A percentile compares a stretch with the other conserved stretches of the same genome.
phyloP scores from a whole-genome alignment of 352 stramenopile genomes.

The Vaucheria bursata region DNA sequence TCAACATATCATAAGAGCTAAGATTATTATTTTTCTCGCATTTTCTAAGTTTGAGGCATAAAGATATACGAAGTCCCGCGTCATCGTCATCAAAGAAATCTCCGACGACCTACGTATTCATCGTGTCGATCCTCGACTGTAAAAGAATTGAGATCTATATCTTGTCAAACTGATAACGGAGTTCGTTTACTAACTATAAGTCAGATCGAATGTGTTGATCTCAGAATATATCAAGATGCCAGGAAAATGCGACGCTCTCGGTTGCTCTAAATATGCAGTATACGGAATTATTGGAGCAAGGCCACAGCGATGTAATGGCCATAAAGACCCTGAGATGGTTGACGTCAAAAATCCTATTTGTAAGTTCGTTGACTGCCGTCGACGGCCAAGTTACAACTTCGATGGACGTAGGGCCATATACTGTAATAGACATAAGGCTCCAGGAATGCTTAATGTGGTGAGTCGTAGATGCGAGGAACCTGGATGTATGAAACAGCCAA shows the following conservation, averaged over 20 bases:
- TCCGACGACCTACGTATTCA: no score
- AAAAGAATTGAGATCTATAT: no score
- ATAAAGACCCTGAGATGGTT: background rate
- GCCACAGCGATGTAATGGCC: background rate
- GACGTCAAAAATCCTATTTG: background rate
- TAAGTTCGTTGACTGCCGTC: slow-evolving; percentile 16
- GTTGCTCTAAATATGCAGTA: background rate
- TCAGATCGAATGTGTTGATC: no score
- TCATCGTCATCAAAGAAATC: no score
- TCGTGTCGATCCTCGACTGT: no score
- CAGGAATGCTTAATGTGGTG: slow-evolving; percentile 44
- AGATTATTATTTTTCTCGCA: no score
- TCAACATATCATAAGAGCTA: no score
- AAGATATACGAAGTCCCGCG: no score
- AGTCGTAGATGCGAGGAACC: slow-evolving; percentile 8
- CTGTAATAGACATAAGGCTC: slow-evolving; percentile 37
- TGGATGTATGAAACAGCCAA: background rate
- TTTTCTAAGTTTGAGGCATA: no score
- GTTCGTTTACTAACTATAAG: no score
- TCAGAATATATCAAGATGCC: background rate
- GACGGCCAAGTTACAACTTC: slow-evolving; percentile 38
- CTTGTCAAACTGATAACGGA: no score
- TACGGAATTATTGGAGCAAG: background rate
- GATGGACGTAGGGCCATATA: slow-evolving; percentile 38
- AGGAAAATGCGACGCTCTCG: background rate